Conservation (phyloP, 2,329 filamentous ascomycete genomes). For the Claviceps pazoutovae region DNA sequence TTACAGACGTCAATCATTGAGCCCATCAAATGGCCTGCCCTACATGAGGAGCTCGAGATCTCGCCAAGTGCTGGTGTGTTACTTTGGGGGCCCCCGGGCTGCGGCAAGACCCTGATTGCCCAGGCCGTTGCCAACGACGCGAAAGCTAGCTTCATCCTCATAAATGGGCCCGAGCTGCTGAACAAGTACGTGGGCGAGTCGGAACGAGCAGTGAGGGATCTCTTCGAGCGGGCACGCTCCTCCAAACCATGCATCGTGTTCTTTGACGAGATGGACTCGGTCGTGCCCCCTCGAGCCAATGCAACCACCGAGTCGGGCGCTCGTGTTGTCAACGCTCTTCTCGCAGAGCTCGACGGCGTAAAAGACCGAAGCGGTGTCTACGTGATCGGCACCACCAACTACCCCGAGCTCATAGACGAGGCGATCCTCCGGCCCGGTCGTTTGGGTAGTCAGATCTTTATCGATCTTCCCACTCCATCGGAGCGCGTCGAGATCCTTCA, state of each 20-base stretch:
- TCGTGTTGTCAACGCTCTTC: conserved; percentile 84
- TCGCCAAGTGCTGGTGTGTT: conserved; percentile 73
- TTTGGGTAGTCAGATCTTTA: conserved; percentile 75
- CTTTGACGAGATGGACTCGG: conserved; percentile 92
- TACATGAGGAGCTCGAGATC: conserved; percentile 66
- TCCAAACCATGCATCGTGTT: conserved; percentile 90
- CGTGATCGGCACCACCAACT: conserved; percentile 87
- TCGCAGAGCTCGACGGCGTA: conserved; percentile 87
- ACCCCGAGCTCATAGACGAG: conserved; percentile 91
- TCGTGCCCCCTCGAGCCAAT: conserved; percentile 74
- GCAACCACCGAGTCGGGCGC: conserved; percentile 68
- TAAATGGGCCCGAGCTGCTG: conserved; percentile 89
- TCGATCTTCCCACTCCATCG: conserved; percentile 65
- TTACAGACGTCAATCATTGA: conserved; percentile 78
- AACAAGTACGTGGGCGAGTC: conserved; percentile 98
- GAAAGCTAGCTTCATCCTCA: conserved; percentile 93
- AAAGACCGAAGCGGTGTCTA: conserved; percentile 73
- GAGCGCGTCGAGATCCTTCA: conserved; percentile 78
- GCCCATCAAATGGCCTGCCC: conserved; percentile 69
- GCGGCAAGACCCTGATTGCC: conserved; percentile 89
- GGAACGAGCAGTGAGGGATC: conserved; percentile 80
- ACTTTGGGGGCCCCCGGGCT: conserved; percentile 92
- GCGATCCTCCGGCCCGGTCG: conserved; percentile 89
- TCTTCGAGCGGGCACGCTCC: conserved; percentile 77
- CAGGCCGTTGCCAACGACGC: conserved; percentile 94